Base-by-base conservation (phyloP, 345 rosid species). In the Lepidium sativum region DNA sequence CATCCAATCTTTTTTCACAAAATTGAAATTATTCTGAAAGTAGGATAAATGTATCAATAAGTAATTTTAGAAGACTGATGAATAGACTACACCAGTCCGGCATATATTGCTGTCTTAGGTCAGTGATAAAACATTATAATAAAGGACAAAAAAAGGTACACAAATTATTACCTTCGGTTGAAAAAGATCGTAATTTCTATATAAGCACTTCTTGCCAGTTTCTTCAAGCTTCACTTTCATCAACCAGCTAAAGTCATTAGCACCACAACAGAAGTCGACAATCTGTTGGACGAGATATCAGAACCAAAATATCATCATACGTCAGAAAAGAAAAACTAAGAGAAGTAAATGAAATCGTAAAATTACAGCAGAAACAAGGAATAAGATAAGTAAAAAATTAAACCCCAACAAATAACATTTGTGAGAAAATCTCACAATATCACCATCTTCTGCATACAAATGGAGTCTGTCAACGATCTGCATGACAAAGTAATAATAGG, bases 221-320 rank as follows among this genome's bases (percentile, higher is more conserved):
- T 84, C 95, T 59, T 89, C 86, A 68, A 92, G 92, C 84, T 87
- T 92, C 62, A 32, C 52, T 67, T 83, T 89, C 97, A 86, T 79
- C 42, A 87, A 62, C 63, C 81, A 72, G 67, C 98, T 92, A 59
- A 92, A 92, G 73, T 92, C 95, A 77, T 89, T 92, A 55, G 97
- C 86, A 54, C 98, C 98, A 67, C 97, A 92, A 58, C 97, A 92
- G 77, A 87, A 87, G 80, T 92, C 98, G 13, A 92, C 95, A 68
- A 89, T 69, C 97, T 92, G 90, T 65, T 65, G 40, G 67, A 71
- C 9, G 58, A 71, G 39, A 68, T 34, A 66, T 54, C 25, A 71
- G 54, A 17, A 41, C 60, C 29, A 25, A 65, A 49, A 8, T 20
- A 20, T n/a, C n/a, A n/a, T n/a, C n/a, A n/a, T n/a, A n/a, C 21